Conservation (phyloP, 305 asterid genomes). For the Fraxinus greggii region DNA sequence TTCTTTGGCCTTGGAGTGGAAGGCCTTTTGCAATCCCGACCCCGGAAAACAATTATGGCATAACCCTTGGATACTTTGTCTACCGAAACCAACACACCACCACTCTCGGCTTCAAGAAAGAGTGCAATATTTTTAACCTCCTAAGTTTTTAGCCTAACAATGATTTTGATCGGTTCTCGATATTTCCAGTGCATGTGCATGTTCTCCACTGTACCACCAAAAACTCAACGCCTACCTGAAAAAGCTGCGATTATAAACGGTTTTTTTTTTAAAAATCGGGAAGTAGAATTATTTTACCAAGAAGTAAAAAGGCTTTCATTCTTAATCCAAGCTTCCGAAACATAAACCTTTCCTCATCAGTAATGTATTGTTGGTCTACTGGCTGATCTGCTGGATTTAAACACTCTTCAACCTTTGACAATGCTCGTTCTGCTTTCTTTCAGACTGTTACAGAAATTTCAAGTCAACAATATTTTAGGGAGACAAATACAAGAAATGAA, state of each 20-base stretch:
- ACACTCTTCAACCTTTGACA: conserved; percentile 76
- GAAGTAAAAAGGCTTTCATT: conserved; percentile 95
- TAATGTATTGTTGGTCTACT: conserved; percentile 66
- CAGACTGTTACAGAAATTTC: conserved; percentile 54
- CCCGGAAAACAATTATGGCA: conserved; percentile 82
- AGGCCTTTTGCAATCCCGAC: conserved; percentile 77
- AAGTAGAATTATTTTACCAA: conserved; percentile 48
- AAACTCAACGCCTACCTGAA: conserved; percentile 96
- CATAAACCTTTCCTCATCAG: conserved; percentile 94
- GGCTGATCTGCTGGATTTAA: conserved; percentile 61
- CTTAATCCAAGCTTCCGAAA: conserved; percentile 91
- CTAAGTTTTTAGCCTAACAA: conserved; percentile 66
- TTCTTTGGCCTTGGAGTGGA: conserved; percentile 69
- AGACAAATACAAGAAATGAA: neutral
- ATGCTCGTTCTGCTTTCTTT: conserved; percentile 70
- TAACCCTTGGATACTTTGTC: conserved; percentile 93
- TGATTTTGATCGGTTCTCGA: conserved; percentile 79
- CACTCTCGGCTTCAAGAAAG: conserved; percentile 96
- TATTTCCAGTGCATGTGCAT: conserved; percentile 99
- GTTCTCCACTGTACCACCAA: conserved; percentile 96
- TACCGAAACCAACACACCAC: conserved; percentile 84
- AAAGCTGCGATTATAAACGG: conserved; percentile 34
- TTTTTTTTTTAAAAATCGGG: conserved; percentile 18
- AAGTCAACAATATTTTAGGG: conserved; percentile 1
- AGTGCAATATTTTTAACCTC: conserved; percentile 76